Base-by-base conservation (phyloP, 1,284 basidiomycete genomes). In the Hemileia vastatrix region DNA sequence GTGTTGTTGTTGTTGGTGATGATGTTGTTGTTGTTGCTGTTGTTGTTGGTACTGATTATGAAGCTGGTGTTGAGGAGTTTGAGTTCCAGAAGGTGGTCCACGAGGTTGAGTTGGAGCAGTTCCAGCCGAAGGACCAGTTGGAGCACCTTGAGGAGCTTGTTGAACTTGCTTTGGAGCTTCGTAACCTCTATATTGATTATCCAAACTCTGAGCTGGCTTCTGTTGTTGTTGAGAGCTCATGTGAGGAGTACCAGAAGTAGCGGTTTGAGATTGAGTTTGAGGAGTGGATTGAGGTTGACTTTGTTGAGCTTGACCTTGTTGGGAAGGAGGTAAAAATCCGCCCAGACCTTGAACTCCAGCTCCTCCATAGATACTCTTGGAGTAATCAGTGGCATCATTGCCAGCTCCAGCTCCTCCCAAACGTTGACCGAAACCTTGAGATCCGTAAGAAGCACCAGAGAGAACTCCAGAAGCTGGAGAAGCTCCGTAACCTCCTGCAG, bases 371-470 rank as follows among this genome's bases (percentile, higher is more conserved):
- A 74, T 70, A 40, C 36, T 40, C 68, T 74, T 72, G 44, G 71
- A 71, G 65, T 72, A 72, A 63, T 68, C 66, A n/a, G 66, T 67
- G 40, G 62, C 51, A 51, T 65, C 68, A 47, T 65, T 67, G n/a
- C 44, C 15, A 27, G 15, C 36, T 36, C 9, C 32, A 47, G 57
- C 57, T 52, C 31, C 67, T 66, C 24, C 66, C 67, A 52, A 66
- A 52, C 64, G 65, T 54, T 68, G 69, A 15, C 67, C 67, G 56
- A 72, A 73, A 63, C 70, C 70, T 60, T 74, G 71, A 52, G 61
- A 49, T 54, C 71, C 72, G 67, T 73, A 71, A 49, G 69, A 66
- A 5, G 33, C 50, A 36, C 33, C 36, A 31, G 43, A 31, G 15
- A 33, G 31, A 6, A 24, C 21, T 18, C 32, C 33, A 13, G 57